These are phyloP conservation scores for Aspergillus latus DNA, from an alignment of 2,329 filamentous ascomycete species.

Conservation along the genomic window DNA sequence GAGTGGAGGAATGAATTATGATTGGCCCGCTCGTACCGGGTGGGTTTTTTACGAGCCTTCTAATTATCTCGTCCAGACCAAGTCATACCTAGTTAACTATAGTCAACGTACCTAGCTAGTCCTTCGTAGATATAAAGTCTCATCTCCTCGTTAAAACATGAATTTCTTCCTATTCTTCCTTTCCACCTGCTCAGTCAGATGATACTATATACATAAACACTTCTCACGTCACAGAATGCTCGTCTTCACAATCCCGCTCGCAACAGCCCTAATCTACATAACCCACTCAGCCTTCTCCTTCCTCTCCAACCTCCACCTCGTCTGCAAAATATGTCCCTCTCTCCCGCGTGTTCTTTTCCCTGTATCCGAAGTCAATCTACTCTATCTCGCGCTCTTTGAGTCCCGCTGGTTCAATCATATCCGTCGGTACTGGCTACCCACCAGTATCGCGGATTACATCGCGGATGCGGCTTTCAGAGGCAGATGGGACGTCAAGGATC, in stretches of 20 bases:
- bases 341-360: neutral
- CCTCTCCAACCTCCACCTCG: neutral
- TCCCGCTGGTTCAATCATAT: neutral
- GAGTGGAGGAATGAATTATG: neutral
- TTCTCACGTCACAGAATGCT: too few species aligned
- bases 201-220: too few species aligned
- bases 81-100: too few species aligned
- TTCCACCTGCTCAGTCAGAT: neutral
- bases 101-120: too few species aligned
- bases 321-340: neutral
- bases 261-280: neutral
- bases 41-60: neutral
- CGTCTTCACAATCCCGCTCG: neutral
- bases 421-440: neutral
- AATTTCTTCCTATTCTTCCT: neutral
- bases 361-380: neutral
- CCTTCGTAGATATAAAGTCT: neutral
- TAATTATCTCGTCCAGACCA: neutral
- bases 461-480: neutral
- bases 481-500: constrained; percentile 21
- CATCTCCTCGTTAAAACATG: too few species aligned
- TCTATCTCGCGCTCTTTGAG: neutral
- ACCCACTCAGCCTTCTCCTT: neutral
- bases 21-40: constrained; percentile 3
- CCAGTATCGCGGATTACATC: neutral